A percentile compares a stretch with the other conserved stretches of the same genome.
Evolutionary conservation across 495 filamentous ascomycete genomes (phyloP).

Genomic region (Lophiostoma macrostomum): DNA sequence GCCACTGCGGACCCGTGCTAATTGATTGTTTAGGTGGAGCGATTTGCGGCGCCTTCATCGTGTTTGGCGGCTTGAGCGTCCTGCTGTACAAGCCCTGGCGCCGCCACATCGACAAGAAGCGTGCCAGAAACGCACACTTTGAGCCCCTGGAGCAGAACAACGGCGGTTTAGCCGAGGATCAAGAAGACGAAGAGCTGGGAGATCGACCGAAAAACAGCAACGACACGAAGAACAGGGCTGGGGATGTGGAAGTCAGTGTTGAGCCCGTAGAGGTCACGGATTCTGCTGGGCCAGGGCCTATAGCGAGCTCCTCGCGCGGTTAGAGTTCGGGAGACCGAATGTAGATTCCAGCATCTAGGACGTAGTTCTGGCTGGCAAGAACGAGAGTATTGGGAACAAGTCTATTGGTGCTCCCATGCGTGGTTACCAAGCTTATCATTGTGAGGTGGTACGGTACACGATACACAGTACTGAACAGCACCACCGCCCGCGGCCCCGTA

Average conservation of each 20-base stretch:
- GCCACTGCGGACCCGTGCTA: no score
- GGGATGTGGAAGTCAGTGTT: not conserved
- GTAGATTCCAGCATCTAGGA: no score
- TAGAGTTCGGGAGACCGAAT: no score
- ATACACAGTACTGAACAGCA: no score
- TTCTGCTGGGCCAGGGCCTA: slow-evolving; percentile 8
- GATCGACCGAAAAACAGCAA: not conserved
- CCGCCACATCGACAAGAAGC: slow-evolving; percentile 51
- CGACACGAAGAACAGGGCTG: not conserved
- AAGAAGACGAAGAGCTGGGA: not conserved
- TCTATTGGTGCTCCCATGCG: no score
- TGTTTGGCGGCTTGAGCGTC: slow-evolving; percentile 70
- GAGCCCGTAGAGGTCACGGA: slow-evolving; percentile 5
- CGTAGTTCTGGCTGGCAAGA: no score
- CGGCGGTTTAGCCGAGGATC: not conserved
- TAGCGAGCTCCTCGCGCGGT: no score
- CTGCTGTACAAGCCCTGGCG: slow-evolving; percentile 76
- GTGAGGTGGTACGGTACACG: no score
- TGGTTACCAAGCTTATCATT: no score
- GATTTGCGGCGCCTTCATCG: slow-evolving; percentile 79
- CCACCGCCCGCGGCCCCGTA: no score
- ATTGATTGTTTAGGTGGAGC: slow-evolving; percentile 46
- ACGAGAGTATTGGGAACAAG: no score
- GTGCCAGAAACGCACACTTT: slow-evolving; percentile 24
- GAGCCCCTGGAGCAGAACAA: slow-evolving; percentile 3